phyloP scores from a whole-genome alignment of 2,329 filamentous ascomycete genomes.

The Aspergillus versicolor region DNA sequence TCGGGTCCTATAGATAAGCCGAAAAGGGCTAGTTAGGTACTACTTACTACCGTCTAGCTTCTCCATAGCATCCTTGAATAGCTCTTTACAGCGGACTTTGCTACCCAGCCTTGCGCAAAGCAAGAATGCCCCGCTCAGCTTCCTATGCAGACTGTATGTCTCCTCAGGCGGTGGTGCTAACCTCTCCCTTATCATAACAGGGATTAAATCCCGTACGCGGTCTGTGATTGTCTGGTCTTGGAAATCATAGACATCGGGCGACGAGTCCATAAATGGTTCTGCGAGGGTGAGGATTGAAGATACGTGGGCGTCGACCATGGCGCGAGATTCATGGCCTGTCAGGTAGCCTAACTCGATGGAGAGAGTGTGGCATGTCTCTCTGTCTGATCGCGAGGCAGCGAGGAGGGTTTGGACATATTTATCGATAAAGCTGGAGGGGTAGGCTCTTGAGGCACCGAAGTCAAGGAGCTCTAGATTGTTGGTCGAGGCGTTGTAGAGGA shows the following conservation, averaged over 20 bases:
- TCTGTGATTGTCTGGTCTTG: constrained; percentile 94
- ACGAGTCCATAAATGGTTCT: constrained; percentile 77
- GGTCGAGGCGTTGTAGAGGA: constrained; percentile 75
- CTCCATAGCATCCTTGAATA: constrained; percentile 59
- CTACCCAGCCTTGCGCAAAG: constrained; percentile 85
- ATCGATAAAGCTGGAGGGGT: constrained; percentile 73
- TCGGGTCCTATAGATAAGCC: neutral
- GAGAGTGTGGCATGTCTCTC: constrained; percentile 60
- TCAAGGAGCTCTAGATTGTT: constrained; percentile 85
- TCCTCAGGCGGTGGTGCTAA: constrained; percentile 92
- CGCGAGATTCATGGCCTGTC: constrained; percentile 79
- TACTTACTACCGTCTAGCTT: constrained; percentile 12
- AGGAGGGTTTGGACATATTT: constrained; percentile 78
- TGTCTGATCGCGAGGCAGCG: constrained; percentile 73
- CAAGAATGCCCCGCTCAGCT: constrained; percentile 91
- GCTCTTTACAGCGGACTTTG: constrained; percentile 72
- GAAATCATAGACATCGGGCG: constrained; percentile 88
- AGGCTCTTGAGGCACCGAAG: constrained; percentile 90
- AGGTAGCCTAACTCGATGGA: constrained; percentile 84
- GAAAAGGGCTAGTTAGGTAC: neutral
- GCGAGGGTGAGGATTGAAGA: constrained; percentile 84
- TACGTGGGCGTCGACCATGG: constrained; percentile 90
- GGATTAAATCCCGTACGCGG: constrained; percentile 81
- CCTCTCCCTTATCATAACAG: constrained; percentile 87
- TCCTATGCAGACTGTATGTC: constrained; percentile 93